Evolutionary conservation across 176 grass and related monocot species (phyloP).

Genomic region (Chloris gayana): DNA sequence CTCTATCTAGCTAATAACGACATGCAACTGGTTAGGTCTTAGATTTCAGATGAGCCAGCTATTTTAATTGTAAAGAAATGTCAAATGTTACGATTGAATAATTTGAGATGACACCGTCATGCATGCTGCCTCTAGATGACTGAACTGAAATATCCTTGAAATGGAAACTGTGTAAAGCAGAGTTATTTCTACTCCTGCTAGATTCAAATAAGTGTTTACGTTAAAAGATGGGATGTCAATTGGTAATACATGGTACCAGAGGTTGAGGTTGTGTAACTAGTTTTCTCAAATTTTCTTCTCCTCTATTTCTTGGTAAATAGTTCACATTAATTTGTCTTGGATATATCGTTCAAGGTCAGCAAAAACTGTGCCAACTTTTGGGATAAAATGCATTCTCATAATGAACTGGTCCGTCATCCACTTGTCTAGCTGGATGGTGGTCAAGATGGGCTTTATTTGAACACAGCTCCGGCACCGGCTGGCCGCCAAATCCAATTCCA

Average conservation of each 20-base stretch:
- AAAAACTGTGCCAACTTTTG: constrained; percentile 1
- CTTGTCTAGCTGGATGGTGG: not conserved
- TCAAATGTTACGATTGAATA: not conserved
- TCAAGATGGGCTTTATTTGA: not conserved
- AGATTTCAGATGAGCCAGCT: not conserved
- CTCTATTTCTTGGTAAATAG: too few species aligned
- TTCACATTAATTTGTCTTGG: not conserved
- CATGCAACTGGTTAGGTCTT: not conserved
- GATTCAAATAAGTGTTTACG: too few species aligned
- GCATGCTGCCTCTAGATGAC: too few species aligned
- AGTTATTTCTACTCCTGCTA: too few species aligned
- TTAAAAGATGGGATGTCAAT: too few species aligned
- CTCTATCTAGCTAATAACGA: not conserved
- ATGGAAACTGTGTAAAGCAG: too few species aligned
- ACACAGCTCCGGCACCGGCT: not conserved
- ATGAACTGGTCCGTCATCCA: too few species aligned
- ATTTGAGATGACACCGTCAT: too few species aligned
- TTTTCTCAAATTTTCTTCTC: too few species aligned
- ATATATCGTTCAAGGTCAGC: not conserved
- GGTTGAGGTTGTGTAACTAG: too few species aligned
- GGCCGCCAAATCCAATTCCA: not conserved
- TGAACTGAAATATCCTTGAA: too few species aligned
- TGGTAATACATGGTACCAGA: too few species aligned
- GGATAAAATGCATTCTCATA: not conserved
- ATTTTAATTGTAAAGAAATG: not conserved